Evolutionary conservation across 2,329 filamentous ascomycete genomes (phyloP), one percentile per base, ranked within the genome.

Genomic region (Alternaria solani): DNA sequence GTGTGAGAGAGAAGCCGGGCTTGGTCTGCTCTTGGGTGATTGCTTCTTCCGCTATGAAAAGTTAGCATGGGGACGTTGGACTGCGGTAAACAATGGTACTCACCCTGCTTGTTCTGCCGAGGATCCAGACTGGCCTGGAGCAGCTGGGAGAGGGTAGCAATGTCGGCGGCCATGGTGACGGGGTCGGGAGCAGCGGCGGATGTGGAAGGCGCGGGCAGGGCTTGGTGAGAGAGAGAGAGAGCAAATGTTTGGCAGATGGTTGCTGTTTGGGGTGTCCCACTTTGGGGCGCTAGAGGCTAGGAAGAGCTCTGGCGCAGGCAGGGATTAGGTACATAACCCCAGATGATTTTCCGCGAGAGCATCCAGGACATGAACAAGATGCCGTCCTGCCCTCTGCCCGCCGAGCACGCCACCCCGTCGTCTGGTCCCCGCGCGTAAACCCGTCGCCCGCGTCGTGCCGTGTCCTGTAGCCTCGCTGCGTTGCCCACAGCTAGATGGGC

Each of bases 71-170:
- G 44, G 39, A 23, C 7, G 18, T 2, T 34, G 34, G 3, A 14
- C 36, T 46, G 57, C 46, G 56, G 55, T 66, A 59, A 67, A 56
- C 62, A 62, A 59, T 60, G 51, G 56, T 64, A 77, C 82, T 67
- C 83, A 94, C 94, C 94, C 89, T 96, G 91, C 80, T 93, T 94
- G 80, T 94, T 93, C 80, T 94, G 89, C 65, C 87, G 84, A 18
- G 93, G 93, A 81, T 97, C 92, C 73, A 98, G 87, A 73, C 93
- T 98, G 73, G 93, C 92, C 80, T 96, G 88, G 66, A 99, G 89
- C 79, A 98, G 86, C 85, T 93, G 88, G 65, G 93, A 91, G 79
- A 97, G 82, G 67, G 82, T 80, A 76, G 86, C 81, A 66, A 89
- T 81, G 78, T 87, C 84, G 66, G 84, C 81, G 71, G 88, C 85